phyloP scores from a whole-genome alignment of 768 basidiomycete genomes.

The Termitomyces sp. region DNA sequence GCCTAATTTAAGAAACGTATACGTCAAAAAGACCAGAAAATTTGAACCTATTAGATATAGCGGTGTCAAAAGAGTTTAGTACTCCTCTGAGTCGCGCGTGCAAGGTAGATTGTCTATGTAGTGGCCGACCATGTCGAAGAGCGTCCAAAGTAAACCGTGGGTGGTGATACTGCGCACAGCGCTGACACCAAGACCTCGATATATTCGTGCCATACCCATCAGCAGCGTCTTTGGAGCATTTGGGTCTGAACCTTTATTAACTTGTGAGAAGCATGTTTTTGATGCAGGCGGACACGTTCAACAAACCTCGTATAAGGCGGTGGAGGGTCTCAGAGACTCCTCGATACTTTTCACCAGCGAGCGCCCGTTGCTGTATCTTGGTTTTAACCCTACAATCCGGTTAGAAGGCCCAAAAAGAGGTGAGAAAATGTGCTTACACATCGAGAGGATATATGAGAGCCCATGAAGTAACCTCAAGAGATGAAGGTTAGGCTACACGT shows the following conservation, averaged over 20 bases:
- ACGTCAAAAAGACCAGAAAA: slow-evolving; percentile 4
- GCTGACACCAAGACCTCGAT: slow-evolving; percentile 92
- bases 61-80: slow-evolving; percentile 6
- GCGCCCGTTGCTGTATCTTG: slow-evolving; percentile 88
- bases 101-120: slow-evolving; percentile 61
- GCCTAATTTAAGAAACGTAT: slow-evolving; percentile 11
- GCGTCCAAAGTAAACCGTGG: slow-evolving; percentile 90
- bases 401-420: not conserved
- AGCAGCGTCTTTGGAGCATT: slow-evolving; percentile 70
- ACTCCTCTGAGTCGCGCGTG: slow-evolving; percentile 24
- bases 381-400: slow-evolving; percentile 68
- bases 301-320: slow-evolving; percentile 74
- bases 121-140: slow-evolving; percentile 76
- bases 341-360: slow-evolving; percentile 73
- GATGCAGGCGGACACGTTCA: not conserved
- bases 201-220: slow-evolving; percentile 77
- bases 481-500: slow-evolving; percentile 3
- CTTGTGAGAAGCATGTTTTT: not conserved
- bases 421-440: slow-evolving; percentile 51
- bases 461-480: slow-evolving; percentile 65
- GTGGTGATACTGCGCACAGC: slow-evolving; percentile 90
- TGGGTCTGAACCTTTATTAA: slow-evolving; percentile 65
- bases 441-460: slow-evolving; percentile 92
- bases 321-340: slow-evolving; percentile 68
- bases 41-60: slow-evolving; percentile 2